Conservation (phyloP, 1,139 yeast genomes). For the Geotrichum restrictum region DNA sequence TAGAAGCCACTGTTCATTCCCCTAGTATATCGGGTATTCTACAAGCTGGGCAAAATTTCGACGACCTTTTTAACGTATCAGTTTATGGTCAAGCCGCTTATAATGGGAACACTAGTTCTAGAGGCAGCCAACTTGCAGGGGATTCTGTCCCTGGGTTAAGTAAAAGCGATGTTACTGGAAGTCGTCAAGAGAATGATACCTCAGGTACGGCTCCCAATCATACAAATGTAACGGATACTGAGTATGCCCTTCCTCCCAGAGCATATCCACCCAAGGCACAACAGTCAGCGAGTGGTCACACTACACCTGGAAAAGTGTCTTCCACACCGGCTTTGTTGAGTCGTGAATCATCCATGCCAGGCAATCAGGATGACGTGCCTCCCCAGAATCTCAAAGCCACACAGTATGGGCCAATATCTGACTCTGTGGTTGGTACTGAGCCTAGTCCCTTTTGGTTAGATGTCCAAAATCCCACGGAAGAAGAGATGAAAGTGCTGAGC, state of each 20-base stretch:
- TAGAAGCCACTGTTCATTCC: constrained; percentile 83
- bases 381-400: background rate
- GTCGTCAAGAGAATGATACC: background rate
- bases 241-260: background rate
- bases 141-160: background rate
- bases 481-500: constrained; percentile 88
- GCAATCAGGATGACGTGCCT: background rate
- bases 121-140: background rate
- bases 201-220: too few relatives aligned
- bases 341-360: background rate
- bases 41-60: constrained; percentile 42
- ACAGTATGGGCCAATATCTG: background rate
- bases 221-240: too few relatives aligned
- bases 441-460: constrained; percentile 81
- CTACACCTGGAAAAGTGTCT: background rate
- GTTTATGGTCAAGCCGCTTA: constrained; percentile 3
- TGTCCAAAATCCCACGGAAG: constrained; percentile 88
- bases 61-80: constrained; percentile 32
- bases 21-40: constrained; percentile 82
- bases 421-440: constrained; percentile 14
- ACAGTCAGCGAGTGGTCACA: background rate
- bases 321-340: background rate
- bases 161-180: background rate
- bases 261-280: background rate
- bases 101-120: background rate